Conservation (phyloP, 2,329 filamentous ascomycete genomes). For the Pyrenophora teres region DNA sequence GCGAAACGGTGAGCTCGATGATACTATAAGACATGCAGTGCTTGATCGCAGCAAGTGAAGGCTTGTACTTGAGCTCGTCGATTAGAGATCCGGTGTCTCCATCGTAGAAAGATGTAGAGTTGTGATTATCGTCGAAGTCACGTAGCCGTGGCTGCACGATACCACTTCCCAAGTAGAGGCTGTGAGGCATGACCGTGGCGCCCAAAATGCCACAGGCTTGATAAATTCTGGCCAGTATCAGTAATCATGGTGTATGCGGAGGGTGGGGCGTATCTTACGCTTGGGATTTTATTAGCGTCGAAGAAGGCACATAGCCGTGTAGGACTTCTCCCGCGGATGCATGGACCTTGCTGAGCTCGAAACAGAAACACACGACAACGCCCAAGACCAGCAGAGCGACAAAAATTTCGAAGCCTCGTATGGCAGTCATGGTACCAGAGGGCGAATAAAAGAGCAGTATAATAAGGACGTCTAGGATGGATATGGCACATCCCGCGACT, state of each 20-base stretch:
- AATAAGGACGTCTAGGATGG: conserved; percentile 60
- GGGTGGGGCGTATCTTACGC: conserved; percentile 44
- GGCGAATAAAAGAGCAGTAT: conserved; percentile 62
- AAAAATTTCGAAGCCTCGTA: conserved; percentile 60
- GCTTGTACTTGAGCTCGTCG: conserved; percentile 64
- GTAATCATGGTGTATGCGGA: background rate
- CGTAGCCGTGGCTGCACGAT: conserved; percentile 58
- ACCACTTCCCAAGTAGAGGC: conserved; percentile 61
- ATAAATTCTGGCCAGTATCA: conserved; percentile 52
- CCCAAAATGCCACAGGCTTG: conserved; percentile 76
- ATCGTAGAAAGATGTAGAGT: conserved; percentile 2
- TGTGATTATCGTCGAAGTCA: conserved; percentile 37
- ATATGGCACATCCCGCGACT: conserved; percentile 62
- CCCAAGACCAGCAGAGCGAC: conserved; percentile 60
- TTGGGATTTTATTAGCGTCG: conserved; percentile 56
- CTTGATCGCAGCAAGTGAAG: conserved; percentile 73
- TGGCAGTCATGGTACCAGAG: conserved; percentile 56
- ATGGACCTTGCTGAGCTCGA: conserved; percentile 60
- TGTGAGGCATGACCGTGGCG: conserved; percentile 70
- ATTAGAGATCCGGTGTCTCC: conserved; percentile 23
- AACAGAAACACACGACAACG: conserved; percentile 62
- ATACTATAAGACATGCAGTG: conserved; percentile 76
- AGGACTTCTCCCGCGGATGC: conserved; percentile 59
- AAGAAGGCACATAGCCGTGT: conserved; percentile 59
- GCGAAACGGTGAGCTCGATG: conserved; percentile 69